Evolutionary conservation across 495 filamentous ascomycete genomes (phyloP).

Genomic region (Evansstolkia leycettana): DNA sequence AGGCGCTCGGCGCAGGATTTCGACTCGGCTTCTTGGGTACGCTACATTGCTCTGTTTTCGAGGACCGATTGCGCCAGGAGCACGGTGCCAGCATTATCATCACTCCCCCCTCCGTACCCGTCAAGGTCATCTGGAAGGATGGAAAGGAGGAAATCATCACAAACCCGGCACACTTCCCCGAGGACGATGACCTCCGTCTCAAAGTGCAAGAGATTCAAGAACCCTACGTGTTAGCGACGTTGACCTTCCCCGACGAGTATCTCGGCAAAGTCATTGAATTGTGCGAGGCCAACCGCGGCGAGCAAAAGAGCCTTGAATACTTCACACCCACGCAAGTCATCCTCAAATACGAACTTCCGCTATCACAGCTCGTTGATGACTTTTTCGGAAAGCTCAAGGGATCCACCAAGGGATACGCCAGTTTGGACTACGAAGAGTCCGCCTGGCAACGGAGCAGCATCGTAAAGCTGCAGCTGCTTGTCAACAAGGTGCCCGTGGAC

Average conservation of each 20-base stretch:
- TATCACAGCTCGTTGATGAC: slow-evolving; percentile 85
- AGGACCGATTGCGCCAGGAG: slow-evolving; percentile 90
- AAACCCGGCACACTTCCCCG: slow-evolving; percentile 80
- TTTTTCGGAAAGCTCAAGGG: slow-evolving; percentile 96
- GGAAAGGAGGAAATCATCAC: slow-evolving; percentile 63
- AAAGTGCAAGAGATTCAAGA: slow-evolving; percentile 61
- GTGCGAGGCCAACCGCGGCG: slow-evolving; percentile 79
- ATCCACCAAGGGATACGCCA: slow-evolving; percentile 70
- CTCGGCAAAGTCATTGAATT: slow-evolving; percentile 89
- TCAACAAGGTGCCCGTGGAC: slow-evolving; percentile 89
- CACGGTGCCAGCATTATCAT: slow-evolving; percentile 94
- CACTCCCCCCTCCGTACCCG: slow-evolving; percentile 88
- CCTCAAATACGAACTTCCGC: slow-evolving; percentile 79
- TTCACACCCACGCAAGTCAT: slow-evolving; percentile 95
- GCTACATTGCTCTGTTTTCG: slow-evolving; percentile 93
- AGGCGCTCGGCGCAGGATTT: slow-evolving; percentile 90
- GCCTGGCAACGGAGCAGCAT: slow-evolving; percentile 71
- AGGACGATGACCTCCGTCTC: slow-evolving; percentile 45
- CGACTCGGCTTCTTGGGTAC: slow-evolving; percentile 91
- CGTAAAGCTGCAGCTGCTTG: slow-evolving; percentile 81
- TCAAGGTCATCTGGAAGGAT: slow-evolving; percentile 66
- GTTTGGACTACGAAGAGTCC: slow-evolving; percentile 90
- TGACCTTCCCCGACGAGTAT: slow-evolving; percentile 90
- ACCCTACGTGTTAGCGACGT: slow-evolving; percentile 73
- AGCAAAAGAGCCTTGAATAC: slow-evolving; percentile 75